Percentiles rank a stretch among this genome's conserved stretches.
phyloP scores from a whole-genome alignment of 768 basidiomycete genomes.

The Hypholoma fasciculare region DNA sequence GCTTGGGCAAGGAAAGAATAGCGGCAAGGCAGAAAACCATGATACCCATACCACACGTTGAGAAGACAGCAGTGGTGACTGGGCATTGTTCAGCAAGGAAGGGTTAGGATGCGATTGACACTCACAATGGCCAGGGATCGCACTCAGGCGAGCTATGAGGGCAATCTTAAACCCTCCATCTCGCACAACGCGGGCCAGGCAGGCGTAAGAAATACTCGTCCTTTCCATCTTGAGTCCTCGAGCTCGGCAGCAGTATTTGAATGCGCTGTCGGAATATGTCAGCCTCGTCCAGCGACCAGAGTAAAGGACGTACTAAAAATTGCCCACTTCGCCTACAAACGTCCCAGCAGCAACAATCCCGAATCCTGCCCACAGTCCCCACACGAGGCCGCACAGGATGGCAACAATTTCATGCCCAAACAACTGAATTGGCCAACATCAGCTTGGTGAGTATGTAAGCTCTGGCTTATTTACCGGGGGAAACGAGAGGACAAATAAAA shows the following conservation, averaged over 20 bases:
- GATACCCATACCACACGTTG: slow-evolving; percentile 87
- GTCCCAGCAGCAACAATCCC: slow-evolving; percentile 85
- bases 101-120: slow-evolving; percentile 11
- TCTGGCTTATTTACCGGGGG: slow-evolving; percentile 65
- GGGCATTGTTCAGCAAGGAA: slow-evolving; percentile 1
- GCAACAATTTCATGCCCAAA: slow-evolving; percentile 94
- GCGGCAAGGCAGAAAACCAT: slow-evolving; percentile 78
- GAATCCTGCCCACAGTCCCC: slow-evolving; percentile 87
- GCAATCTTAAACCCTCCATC: slow-evolving; percentile 90
- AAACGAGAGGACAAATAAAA: slow-evolving; percentile 84
- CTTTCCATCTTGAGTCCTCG: slow-evolving; percentile 77
- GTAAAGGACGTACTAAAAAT: slow-evolving; percentile 67
- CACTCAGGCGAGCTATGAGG: slow-evolving; percentile 73
- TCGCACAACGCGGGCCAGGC: slow-evolving; percentile 67
- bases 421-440: slow-evolving; percentile 40
- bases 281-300: neutral
- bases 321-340: slow-evolving; percentile 83
- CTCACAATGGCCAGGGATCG: slow-evolving; percentile 86
- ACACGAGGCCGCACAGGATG: slow-evolving; percentile 85
- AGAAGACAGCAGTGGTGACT: slow-evolving; percentile 89
- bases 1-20: slow-evolving; percentile 83
- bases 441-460: neutral
- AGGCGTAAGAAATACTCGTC: slow-evolving; percentile 57
- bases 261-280: slow-evolving; percentile 50
- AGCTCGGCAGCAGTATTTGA: slow-evolving; percentile 75